Base-by-base conservation (phyloP, 2,329 filamentous ascomycete genomes). In the Fusarium sp. region DNA sequence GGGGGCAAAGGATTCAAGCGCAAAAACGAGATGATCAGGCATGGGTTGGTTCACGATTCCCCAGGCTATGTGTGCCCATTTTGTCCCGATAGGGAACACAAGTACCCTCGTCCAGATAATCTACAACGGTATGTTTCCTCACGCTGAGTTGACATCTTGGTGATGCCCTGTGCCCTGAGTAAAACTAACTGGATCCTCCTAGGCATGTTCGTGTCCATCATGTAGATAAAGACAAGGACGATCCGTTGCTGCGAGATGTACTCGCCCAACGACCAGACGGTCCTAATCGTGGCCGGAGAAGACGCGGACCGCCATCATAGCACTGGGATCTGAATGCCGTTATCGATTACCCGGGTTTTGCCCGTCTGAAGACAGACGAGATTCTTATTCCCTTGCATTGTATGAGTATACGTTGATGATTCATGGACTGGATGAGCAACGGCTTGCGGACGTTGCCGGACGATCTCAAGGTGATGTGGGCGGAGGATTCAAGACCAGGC, bases 31-130 rank as follows among this genome's bases (percentile, higher is more conserved):
- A 92, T 93, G 91, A 93, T 93, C 56, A 84, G 91, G 32, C 91
- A 93, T 79, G 95, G 96, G 1, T 88, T 98, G 4, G 97, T 98
- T 5, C 97, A 99, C 80, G 93, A 95, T 74, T 97, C 95, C 9
- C 97, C 97, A 1, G 96, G 96, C 69, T 99, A 98, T 79, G 92
- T 98, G 33, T 99, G 97, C 82, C 97, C 97, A 0, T 98, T 98
- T 80, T 99, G 97, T 82, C 94, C 95, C 1, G 95, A 98, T 79
- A 89, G 95, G 75, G 95, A 98, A 81, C 96, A 98, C 82, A 95
- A 93, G 80, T 98, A 98, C 81, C 97, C 97, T 6, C 89, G 97
- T 76, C 97, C 97, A 37, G 97, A 99, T 82, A 98, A 98, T 86
- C 85, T 99, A 65, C 96, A 98, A 86, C 91, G 96, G 94, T 97